Conservation (phyloP, 225 moss, liverwort and hornwort species). For the Anthoceros angustus region DNA sequence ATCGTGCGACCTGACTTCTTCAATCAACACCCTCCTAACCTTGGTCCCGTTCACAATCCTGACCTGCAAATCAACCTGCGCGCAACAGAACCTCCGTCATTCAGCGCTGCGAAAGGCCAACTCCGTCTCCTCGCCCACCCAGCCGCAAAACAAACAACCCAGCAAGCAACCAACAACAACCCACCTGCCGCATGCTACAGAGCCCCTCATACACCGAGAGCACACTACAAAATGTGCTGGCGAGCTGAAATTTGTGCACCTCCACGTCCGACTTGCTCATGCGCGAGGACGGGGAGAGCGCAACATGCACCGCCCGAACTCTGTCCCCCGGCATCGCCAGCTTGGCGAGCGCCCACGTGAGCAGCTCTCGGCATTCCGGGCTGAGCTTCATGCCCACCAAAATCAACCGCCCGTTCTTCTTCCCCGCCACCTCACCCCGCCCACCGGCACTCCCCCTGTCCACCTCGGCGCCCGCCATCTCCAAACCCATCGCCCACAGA, state of each 20-base stretch:
- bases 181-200: slow-evolving; percentile 44
- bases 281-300: slow-evolving; percentile 12
- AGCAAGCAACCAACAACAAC: slow-evolving; percentile 9
- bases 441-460: not conserved
- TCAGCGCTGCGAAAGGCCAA: not conserved
- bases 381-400: slow-evolving; percentile 46
- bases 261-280: slow-evolving; percentile 17
- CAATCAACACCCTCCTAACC: slow-evolving; percentile 26
- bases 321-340: slow-evolving; percentile 43
- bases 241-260: slow-evolving; percentile 16
- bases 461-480: not conserved
- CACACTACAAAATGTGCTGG: slow-evolving; percentile 29
- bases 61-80: slow-evolving; percentile 38
- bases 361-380: slow-evolving; percentile 30
- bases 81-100: not conserved
- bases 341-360: slow-evolving; percentile 46
- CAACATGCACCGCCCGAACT: slow-evolving; percentile 38
- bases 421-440: not conserved
- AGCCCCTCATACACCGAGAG: slow-evolving; percentile 46
- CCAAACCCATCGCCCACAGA: not conserved
- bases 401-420: slow-evolving; percentile 16
- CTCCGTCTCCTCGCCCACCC: not conserved
- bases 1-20: slow-evolving; percentile 28
- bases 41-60: slow-evolving; percentile 34
- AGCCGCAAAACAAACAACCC: not conserved